phyloP scores from a whole-genome alignment of 2,329 filamentous ascomycete genomes.

The Penicillium sclerotigenum region DNA sequence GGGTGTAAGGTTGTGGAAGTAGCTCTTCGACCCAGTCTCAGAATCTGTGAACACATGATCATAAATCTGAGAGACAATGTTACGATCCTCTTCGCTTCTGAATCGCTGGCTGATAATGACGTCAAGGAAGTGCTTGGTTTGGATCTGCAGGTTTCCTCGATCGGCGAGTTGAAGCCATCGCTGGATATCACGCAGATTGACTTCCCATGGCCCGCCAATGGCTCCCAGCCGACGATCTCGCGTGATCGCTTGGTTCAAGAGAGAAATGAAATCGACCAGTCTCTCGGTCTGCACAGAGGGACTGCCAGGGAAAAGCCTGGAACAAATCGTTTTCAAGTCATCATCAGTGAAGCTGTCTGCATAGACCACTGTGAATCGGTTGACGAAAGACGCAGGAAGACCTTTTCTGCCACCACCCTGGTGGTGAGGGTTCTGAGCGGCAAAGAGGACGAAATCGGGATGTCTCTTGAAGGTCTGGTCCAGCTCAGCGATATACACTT shows the following conservation, averaged over 20 bases:
- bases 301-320: slow-evolving; percentile 69
- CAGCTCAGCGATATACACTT: slow-evolving; percentile 91
- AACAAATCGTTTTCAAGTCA: slow-evolving; percentile 79
- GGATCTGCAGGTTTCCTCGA: slow-evolving; percentile 59
- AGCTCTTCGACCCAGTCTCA: slow-evolving; percentile 52
- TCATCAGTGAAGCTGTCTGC: slow-evolving; percentile 81
- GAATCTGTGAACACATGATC: slow-evolving; percentile 57
- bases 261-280: slow-evolving; percentile 76
- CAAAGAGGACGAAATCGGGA: slow-evolving; percentile 87
- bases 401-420: slow-evolving; percentile 95
- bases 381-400: slow-evolving; percentile 91
- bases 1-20: slow-evolving; percentile 68
- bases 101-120: slow-evolving; percentile 87
- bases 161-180: slow-evolving; percentile 77
- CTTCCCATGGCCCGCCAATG: slow-evolving; percentile 81
- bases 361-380: slow-evolving; percentile 96
- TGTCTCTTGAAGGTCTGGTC: slow-evolving; percentile 92
- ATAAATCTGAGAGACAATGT: slow-evolving; percentile 65
- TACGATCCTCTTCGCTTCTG: slow-evolving; percentile 66
- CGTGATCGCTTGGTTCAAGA: slow-evolving; percentile 70
- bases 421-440: slow-evolving; percentile 95
- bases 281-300: slow-evolving; percentile 57
- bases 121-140: slow-evolving; percentile 71
- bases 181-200: slow-evolving; percentile 86
- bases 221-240: slow-evolving; percentile 53